These are phyloP conservation scores for Nicotiana sylvestris DNA, from an alignment of 257 asterid species.

Conservation along the genomic window DNA sequence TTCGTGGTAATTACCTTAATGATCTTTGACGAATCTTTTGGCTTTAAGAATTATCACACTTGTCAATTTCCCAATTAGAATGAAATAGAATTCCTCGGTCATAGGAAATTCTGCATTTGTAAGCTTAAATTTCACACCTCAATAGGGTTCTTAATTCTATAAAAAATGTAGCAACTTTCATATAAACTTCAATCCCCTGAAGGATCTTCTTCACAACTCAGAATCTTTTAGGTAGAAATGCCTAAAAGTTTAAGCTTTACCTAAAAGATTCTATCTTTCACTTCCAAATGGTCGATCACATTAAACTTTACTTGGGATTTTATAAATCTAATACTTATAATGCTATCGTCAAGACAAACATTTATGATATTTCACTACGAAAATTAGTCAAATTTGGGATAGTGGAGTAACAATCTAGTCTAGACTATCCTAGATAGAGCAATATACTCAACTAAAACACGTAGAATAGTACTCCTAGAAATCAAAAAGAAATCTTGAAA, in stretches of 20 bases:
- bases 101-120: neutral
- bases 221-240: neutral
- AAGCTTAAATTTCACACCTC: neutral
- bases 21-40: neutral
- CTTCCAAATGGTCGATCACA: neutral
- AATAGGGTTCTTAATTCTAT: neutral
- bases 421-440: neutral
- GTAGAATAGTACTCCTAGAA: neutral
- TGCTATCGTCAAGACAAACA: neutral
- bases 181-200: neutral
- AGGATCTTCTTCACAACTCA: neutral
- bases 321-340: neutral
- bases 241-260: neutral
- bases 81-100: neutral
- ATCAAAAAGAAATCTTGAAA: neutral
- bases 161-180: neutral
- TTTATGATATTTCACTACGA: neutral
- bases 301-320: no score
- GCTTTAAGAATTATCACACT: neutral
- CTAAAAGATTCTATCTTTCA: slow-evolving; percentile 2
- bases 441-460: neutral
- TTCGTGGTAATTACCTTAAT: no score
- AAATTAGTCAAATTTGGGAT: neutral
- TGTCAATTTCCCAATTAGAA: neutral
- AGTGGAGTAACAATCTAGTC: neutral